Conservation (phyloP, 179 eudicot species). For the Nepenthes alata region DNA sequence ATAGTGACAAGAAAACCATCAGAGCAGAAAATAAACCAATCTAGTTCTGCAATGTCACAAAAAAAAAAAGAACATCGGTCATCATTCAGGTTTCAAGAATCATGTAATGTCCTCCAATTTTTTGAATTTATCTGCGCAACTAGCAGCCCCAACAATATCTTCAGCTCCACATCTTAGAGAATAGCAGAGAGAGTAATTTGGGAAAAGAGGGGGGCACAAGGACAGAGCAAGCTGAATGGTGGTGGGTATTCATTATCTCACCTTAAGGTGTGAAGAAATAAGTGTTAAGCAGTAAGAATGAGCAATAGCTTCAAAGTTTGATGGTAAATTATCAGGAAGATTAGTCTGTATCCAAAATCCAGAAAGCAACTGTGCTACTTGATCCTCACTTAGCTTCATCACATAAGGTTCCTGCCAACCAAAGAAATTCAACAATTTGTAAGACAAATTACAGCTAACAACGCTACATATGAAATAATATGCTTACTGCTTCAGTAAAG, state of each 20-base stretch:
- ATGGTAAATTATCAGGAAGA: constrained; percentile 70
- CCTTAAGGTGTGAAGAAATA: constrained; percentile 59
- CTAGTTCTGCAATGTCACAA: no score
- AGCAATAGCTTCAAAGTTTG: constrained; percentile 79
- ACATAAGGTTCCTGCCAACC: constrained; percentile 51
- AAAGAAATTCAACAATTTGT: background rate
- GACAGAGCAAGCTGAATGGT: background rate
- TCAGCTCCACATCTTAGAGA: background rate
- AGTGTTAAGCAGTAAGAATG: constrained; percentile 79
- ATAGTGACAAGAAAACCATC: no score
- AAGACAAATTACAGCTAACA: background rate
- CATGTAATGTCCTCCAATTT: no score
- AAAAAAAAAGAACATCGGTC: no score
- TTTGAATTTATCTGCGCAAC: no score
- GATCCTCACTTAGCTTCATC: constrained; percentile 75
- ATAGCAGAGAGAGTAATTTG: background rate
- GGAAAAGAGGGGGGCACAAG: constrained; percentile 2
- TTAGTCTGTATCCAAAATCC: constrained; percentile 84
- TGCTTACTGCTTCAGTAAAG: constrained; percentile 35
- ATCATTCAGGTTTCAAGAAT: no score
- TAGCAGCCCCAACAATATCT: no score
- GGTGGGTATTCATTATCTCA: constrained; percentile 11
- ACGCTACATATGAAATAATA: background rate
- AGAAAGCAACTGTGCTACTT: constrained; percentile 65
- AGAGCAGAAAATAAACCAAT: no score